Conservation (phyloP, 192 early-diverging fungal genomes). For the Mortierella antarctica region DNA sequence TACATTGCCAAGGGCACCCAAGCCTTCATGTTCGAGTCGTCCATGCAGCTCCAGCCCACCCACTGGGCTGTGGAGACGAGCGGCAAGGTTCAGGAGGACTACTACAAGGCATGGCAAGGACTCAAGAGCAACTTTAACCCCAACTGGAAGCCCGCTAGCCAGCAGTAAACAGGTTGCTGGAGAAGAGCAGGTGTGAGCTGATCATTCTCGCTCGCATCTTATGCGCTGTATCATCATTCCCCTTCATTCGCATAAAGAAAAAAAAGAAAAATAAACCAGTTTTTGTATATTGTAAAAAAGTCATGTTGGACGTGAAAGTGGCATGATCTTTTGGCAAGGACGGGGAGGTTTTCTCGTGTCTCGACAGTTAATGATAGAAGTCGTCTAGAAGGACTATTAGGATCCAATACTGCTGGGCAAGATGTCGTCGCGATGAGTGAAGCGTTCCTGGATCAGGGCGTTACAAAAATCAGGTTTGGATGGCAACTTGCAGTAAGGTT, state of each 20-base stretch:
- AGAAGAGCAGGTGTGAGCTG: background rate
- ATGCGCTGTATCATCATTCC: background rate
- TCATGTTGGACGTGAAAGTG: no score
- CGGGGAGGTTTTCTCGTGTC: no score
- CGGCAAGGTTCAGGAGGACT: slow-evolving; percentile 84
- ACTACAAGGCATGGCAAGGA: slow-evolving; percentile 89
- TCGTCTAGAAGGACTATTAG: no score
- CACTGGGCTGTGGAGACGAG: slow-evolving; percentile 82
- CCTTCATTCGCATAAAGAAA: background rate
- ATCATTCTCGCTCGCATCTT: background rate
- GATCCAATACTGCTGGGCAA: no score
- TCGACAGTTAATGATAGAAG: no score
- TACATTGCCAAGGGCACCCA: slow-evolving; percentile 85
- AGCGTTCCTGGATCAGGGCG: no score
- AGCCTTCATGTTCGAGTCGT: slow-evolving; percentile 97
- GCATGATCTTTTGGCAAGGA: no score
- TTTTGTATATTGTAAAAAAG: background rate
- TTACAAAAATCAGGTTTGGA: no score
- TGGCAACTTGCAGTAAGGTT: no score
- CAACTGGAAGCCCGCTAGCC: slow-evolving; percentile 45
- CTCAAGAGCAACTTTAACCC: slow-evolving; percentile 58
- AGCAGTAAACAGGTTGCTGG: background rate
- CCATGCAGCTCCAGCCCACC: slow-evolving; percentile 81
- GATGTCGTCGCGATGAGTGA: no score
- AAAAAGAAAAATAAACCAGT: background rate